phyloP scores from a whole-genome alignment of 257 asterid species.

The Solanum raphanifolium region DNA sequence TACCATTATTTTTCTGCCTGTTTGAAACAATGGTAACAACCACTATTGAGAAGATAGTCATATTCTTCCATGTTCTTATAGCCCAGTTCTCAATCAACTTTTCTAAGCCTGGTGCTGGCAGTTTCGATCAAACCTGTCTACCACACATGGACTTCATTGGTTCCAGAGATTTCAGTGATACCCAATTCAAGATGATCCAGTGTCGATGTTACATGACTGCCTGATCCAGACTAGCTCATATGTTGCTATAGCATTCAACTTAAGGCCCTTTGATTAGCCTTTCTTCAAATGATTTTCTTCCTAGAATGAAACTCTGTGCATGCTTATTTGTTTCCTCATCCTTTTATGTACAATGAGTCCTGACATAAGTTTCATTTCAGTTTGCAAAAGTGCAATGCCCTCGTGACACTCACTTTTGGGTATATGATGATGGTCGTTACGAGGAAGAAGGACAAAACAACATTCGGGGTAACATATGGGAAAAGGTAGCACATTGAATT shows the following conservation, averaged over 20 bases:
- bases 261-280: background rate
- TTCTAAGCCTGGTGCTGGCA: background rate
- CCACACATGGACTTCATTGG: background rate
- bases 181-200: background rate
- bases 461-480: conserved; percentile 95
- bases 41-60: background rate
- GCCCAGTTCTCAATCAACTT: background rate
- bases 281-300: background rate
- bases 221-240: background rate
- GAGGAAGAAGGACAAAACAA: conserved; percentile 99
- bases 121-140: background rate
- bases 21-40: background rate
- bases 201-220: background rate
- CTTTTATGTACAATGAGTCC: background rate
- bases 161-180: background rate
- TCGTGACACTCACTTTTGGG: conserved; percentile 98
- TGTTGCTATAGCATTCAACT: background rate
- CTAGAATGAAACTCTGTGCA: background rate
- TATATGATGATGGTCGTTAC: conserved; percentile 92
- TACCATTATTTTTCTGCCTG: background rate
- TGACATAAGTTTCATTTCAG: conserved; percentile 21
- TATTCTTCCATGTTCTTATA: background rate
- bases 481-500: conserved; percentile 45
- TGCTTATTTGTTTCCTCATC: background rate
- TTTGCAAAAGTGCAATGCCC: conserved; percentile 95